Base-by-base conservation (phyloP, 73 alveolate species). In the Effrenium voratum region DNA sequence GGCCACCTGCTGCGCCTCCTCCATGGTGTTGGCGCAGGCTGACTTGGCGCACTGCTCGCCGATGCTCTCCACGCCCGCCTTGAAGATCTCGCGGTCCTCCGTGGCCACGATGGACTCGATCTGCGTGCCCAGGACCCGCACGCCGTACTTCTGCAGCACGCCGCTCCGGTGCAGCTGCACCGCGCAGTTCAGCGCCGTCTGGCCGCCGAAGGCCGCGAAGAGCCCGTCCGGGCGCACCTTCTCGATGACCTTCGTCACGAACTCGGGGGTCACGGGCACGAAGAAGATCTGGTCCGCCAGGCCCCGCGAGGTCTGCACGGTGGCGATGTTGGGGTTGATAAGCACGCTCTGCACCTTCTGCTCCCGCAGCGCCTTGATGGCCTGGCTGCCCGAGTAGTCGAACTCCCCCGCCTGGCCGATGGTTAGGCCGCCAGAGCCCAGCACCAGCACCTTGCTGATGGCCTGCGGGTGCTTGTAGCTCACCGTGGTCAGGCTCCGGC, bases 161-260 rank as follows among this genome's bases (percentile, higher is more conserved):
- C 99, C 99, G 24, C 43, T 70, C 8, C 46, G 16, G 77, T 93
- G 94, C 24, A 93, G 94, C 77, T 68, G 88, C 41, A 79, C 93
- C 19, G 94, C 99, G n/a, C 99, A 93, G 94, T 93, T 93, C 72
- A 93, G 88, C n/a, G 99, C 99, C 19, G 99, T 93, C 92, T 93
- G 99, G 80, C 99, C 99, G 68, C 99, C 99, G 38, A 93, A 93
- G 32, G 99, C 93, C 1, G 93, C 92, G 49, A 93, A 80, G 49
- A 93, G 68, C 8, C 99, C 99, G 34, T 93, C 99, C 22, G 99
- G 99, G 32, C 99, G 52, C 76, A 55, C 94, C 94, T 93, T 93
- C 45, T 79, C 94, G 32, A 93, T 93, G 80, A 93, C 99, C 97
- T 93, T 63, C 47, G 90, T 81, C 47, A 93, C 99, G 40, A 93